phyloP scores from a whole-genome alignment of 2,329 filamentous ascomycete genomes.

The Diaporthe eres region DNA sequence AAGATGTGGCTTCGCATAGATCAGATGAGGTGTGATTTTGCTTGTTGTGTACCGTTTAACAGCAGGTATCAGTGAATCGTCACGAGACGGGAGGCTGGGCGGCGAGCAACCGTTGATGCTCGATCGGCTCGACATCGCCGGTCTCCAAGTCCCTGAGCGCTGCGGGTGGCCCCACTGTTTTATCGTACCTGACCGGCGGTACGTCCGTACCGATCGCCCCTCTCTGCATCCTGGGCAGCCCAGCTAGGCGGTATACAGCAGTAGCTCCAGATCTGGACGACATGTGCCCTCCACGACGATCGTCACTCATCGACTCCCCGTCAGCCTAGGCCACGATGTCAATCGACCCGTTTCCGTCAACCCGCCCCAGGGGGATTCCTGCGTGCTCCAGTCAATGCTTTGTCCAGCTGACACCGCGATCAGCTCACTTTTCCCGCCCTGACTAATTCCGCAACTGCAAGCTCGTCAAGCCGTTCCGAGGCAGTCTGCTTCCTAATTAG shows the following conservation, averaged over 20 bases:
- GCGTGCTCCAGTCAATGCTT: slow-evolving; percentile 9
- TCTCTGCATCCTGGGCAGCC: background rate
- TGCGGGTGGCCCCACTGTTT: slow-evolving; percentile 4
- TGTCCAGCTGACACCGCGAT: slow-evolving; percentile 16
- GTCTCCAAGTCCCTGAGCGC: background rate
- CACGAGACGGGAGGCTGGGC: background rate
- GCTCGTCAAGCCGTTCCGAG: background rate
- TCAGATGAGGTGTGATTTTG: background rate
- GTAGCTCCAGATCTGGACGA: slow-evolving; percentile 33
- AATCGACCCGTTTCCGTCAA: slow-evolving; percentile 16
- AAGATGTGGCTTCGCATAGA: slow-evolving; percentile 18
- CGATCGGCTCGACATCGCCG: background rate
- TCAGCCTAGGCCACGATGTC: background rate
- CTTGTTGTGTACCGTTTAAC: background rate
- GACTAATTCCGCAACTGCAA: background rate
- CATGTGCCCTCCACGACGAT: slow-evolving; percentile 33
- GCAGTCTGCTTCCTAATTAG: too few species aligned
- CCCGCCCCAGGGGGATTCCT: background rate
- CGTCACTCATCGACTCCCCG: slow-evolving; percentile 32
- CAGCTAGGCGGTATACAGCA: background rate
- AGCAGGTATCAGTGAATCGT: background rate
- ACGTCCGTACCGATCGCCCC: background rate
- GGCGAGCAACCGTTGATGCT: background rate
- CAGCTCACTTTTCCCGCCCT: slow-evolving; percentile 15
- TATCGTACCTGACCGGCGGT: slow-evolving; percentile 13